Evolutionary conservation across 2,329 filamentous ascomycete species (phyloP).

Genomic region (Xylaria sp.): DNA sequence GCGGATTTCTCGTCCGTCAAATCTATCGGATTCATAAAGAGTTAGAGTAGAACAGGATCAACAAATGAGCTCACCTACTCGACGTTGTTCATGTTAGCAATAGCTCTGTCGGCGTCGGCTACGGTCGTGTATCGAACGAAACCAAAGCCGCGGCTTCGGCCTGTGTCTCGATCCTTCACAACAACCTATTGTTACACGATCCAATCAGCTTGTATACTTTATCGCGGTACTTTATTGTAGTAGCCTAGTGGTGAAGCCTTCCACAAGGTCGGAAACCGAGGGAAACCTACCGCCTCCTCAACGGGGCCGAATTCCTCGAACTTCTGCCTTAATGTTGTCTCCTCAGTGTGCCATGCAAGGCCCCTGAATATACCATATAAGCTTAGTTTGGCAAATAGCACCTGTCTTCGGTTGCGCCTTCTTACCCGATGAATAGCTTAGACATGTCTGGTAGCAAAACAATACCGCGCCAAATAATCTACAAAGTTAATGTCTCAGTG

Average conservation of each 20-base stretch:
- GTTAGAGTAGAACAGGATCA: not conserved
- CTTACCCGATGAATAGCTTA: constrained; percentile 95
- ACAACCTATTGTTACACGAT: constrained; percentile 74
- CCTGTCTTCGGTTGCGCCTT: constrained; percentile 53
- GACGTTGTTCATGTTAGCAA: constrained; percentile 83
- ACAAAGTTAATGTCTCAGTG: not conserved
- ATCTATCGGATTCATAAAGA: constrained; percentile 62
- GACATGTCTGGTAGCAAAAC: constrained; percentile 71
- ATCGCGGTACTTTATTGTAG: not conserved
- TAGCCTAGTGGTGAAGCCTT: not conserved
- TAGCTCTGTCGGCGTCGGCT: constrained; percentile 79
- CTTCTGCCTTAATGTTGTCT: constrained; percentile 84
- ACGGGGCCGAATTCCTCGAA: constrained; percentile 92
- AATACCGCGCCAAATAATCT: not conserved
- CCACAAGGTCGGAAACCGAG: not conserved
- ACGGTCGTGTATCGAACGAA: constrained; percentile 91
- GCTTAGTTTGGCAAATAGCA: constrained; percentile 26
- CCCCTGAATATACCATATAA: constrained; percentile 67
- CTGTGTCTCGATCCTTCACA: constrained; percentile 96
- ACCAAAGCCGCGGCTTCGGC: constrained; percentile 95
- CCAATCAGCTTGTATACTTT: constrained; percentile 17
- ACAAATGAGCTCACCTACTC: constrained; percentile 71
- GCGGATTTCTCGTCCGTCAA: constrained; percentile 93
- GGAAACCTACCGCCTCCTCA: constrained; percentile 88
- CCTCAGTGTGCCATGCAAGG: constrained; percentile 98